phyloP scores from a whole-genome alignment of 2,329 filamentous ascomycete genomes.

The Arachnomyces sp. region DNA sequence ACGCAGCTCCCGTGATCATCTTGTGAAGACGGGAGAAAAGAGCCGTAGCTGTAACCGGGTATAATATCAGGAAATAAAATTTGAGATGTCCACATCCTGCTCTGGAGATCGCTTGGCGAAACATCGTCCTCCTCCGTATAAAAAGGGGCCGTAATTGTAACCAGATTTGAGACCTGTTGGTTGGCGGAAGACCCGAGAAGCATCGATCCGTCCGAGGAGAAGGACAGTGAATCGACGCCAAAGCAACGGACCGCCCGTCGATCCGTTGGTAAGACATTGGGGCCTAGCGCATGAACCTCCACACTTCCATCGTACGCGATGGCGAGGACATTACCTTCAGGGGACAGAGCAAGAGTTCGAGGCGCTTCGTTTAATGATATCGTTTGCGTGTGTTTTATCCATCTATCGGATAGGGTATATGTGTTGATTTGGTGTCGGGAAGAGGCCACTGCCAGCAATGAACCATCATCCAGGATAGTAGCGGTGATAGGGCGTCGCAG shows the following conservation, averaged over 20 bases:
- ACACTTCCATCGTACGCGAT: slow-evolving; percentile 83
- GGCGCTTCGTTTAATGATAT: slow-evolving; percentile 72
- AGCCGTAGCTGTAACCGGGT: slow-evolving; percentile 67
- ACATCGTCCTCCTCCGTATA: slow-evolving; percentile 54
- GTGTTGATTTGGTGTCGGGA: slow-evolving; percentile 77
- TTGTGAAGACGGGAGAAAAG: slow-evolving; percentile 46
- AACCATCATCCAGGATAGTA: slow-evolving; percentile 71
- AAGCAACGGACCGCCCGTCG: slow-evolving; percentile 71
- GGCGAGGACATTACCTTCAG: slow-evolving; percentile 71
- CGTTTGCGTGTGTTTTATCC: slow-evolving; percentile 63
- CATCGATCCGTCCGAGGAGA: slow-evolving; percentile 70
- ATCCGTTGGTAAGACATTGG: slow-evolving; percentile 56
- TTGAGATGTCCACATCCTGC: slow-evolving; percentile 74
- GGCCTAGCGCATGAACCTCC: slow-evolving; percentile 68
- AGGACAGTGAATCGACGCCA: slow-evolving; percentile 62
- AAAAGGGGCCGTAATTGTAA: slow-evolving; percentile 71
- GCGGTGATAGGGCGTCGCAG: slow-evolving; percentile 65
- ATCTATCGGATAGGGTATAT: slow-evolving; percentile 60
- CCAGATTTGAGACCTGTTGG: slow-evolving; percentile 57
- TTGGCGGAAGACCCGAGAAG: slow-evolving; percentile 66
- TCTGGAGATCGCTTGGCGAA: slow-evolving; percentile 51
- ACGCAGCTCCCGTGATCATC: slow-evolving; percentile 61
- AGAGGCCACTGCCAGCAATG: slow-evolving; percentile 68
- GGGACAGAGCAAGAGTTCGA: slow-evolving; percentile 69
- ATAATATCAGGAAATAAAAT: slow-evolving; percentile 78